phyloP scores from a whole-genome alignment of 345 rosid species.

The Xanthoceras sorbifolium region DNA sequence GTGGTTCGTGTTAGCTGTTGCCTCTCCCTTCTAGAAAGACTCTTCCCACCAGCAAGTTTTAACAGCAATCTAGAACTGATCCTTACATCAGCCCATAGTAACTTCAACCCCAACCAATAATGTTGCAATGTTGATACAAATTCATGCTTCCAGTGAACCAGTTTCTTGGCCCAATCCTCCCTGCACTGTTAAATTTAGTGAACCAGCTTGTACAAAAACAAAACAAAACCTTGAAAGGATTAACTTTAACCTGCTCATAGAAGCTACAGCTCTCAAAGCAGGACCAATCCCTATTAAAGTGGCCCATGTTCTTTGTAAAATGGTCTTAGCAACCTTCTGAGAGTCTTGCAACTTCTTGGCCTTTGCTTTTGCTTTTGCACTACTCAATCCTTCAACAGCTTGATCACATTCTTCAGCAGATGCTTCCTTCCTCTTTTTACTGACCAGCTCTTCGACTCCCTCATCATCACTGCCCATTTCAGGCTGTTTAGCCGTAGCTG shows the following conservation, averaged over 20 bases:
- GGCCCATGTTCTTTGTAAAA: conserved; percentile 47
- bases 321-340: conserved; percentile 42
- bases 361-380: conserved; percentile 64
- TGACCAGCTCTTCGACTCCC: conserved; percentile 39
- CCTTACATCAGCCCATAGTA: conserved; percentile 69
- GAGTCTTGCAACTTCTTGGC: conserved; percentile 61
- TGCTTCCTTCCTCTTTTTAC: conserved; percentile 58
- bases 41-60: conserved; percentile 70
- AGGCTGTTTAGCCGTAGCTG: conserved; percentile 58
- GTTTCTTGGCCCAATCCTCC: conserved; percentile 71
- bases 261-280: conserved; percentile 67
- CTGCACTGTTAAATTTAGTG: conserved; percentile 29
- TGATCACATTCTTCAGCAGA: conserved; percentile 80
- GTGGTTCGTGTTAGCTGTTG: conserved; percentile 91
- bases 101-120: conserved; percentile 70
- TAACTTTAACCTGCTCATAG: conserved; percentile 73
- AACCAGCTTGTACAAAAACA: neutral
- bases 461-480: conserved; percentile 60
- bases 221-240: conserved; percentile 14
- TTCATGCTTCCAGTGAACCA: conserved; percentile 63
- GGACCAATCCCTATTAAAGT: conserved; percentile 59
- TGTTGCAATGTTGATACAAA: conserved; percentile 64
- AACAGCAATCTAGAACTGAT: conserved; percentile 66
- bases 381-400: conserved; percentile 71
- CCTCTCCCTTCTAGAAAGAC: conserved; percentile 83